Evolutionary conservation across 164 flowering plant genomes (phyloP).

Genomic region (Berberis thunbergii): DNA sequence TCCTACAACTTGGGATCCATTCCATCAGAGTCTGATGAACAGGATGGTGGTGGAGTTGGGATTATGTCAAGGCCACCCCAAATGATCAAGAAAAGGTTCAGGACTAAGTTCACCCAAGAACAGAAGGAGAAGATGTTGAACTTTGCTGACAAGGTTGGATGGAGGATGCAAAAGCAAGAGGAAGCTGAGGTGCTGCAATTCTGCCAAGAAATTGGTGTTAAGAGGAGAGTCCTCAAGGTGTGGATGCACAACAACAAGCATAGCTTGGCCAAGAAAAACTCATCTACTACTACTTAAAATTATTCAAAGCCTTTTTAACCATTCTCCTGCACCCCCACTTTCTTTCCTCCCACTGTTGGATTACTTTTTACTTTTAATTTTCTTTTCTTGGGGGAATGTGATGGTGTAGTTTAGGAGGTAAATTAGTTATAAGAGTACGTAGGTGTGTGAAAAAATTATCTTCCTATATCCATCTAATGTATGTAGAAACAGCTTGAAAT

Average conservation of each 20-base stretch:
- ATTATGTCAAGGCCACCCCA: conserved; percentile 20
- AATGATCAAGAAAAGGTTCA: conserved; percentile 55
- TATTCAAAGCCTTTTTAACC: too few relatives aligned
- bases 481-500: too few relatives aligned
- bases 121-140: conserved; percentile 84
- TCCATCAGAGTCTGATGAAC: conserved; percentile 59
- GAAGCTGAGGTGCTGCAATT: conserved; percentile 71
- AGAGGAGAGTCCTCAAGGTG: conserved; percentile 83
- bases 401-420: not conserved
- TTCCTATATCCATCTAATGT: too few relatives aligned
- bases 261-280: conserved; percentile 53
- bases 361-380: not conserved
- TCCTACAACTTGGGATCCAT: conserved; percentile 32
- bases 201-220: conserved; percentile 82
- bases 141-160: conserved; percentile 81
- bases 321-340: too few relatives aligned
- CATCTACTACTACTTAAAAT: conserved; percentile 7
- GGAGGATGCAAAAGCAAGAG: conserved; percentile 90
- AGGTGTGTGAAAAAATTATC: too few relatives aligned
- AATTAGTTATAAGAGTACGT: too few relatives aligned
- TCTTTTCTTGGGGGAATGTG: not conserved
- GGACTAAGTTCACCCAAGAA: conserved; percentile 75
- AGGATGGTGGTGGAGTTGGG: conserved; percentile 21
- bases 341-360: too few relatives aligned
- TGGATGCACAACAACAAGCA: conserved; percentile 99